Base-by-base conservation (phyloP, 1,284 basidiomycete species). In the Somion occarium region DNA sequence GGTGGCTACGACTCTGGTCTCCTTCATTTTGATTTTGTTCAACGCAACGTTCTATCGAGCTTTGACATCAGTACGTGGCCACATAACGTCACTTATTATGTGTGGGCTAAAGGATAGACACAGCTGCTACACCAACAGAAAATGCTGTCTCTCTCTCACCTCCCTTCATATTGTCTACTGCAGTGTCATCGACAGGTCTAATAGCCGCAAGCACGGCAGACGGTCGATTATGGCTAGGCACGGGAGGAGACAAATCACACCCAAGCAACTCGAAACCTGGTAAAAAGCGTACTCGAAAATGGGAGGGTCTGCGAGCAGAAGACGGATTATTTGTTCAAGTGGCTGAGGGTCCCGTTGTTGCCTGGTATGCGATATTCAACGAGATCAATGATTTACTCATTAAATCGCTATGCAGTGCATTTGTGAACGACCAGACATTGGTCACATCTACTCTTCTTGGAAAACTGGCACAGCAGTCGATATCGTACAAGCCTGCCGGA, bases 161-260 rank as follows among this genome's bases (percentile, higher is more conserved):
- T 1, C 86, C 88, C 1, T 91, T 91, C 62, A 67, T 91, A 45
- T 73, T 82, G 58, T 81, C 78, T 13, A 67, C 79, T 27, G 72
- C 82, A 0, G 62, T 91, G 20, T 82, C 80, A 2, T 54, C 73
- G 1, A 72, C 69, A 3, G 87, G 83, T 0, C 61, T 82, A 19
- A 61, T 89, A 15, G 85, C 82, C n/a, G 84, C 78, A 5, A 80
- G 83, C 3, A 86, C 82, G 2, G 88, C 86, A 19, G 85, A 90
- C 61, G 89, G 89, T 3, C 78, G 79, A 42, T 59, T 90, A 5
- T 82, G 82, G 73, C 59, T 90, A 22, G 85, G 86, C 11, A 73
- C 75, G 12, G 80, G 85, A 3, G 86, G 87, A 3, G 80, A 85
- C 61, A 87, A 80, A 59, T 47, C 64, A 5, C 48, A 61, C 15